Evolutionary conservation across 495 filamentous ascomycete species (phyloP).

Genomic region (Neurospora sp.): DNA sequence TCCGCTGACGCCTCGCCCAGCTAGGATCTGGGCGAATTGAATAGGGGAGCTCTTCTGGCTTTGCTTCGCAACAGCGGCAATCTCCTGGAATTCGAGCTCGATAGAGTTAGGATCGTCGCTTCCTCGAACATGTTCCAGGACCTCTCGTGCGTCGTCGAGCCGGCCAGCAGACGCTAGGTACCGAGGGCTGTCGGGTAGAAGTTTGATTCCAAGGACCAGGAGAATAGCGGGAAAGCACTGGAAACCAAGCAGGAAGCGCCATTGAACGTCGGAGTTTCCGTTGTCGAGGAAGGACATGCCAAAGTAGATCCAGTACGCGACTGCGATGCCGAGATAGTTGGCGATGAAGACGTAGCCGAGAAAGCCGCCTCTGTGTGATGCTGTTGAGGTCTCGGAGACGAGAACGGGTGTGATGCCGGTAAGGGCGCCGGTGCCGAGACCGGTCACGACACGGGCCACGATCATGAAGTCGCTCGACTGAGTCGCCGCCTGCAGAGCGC

Average conservation of each 20-base stretch:
- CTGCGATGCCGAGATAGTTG: conserved; percentile 47
- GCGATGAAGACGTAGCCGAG: conserved; percentile 46
- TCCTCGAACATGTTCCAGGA: not conserved
- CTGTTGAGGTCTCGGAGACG: conserved; percentile 38
- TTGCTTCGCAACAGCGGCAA: not conserved
- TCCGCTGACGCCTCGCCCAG: not conserved
- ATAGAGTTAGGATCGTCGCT: not conserved
- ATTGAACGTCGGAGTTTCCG: conserved; percentile 36
- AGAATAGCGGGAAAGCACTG: conserved; percentile 45
- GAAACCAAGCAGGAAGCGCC: conserved; percentile 43
- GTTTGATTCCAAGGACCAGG: conserved; percentile 33
- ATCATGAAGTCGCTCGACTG: conserved; percentile 45
- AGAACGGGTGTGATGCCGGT: conserved; percentile 26
- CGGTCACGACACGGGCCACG: conserved; percentile 44
- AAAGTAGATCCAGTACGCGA: conserved; percentile 56
- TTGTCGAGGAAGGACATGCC: conserved; percentile 42
- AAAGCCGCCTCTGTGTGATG: conserved; percentile 36
- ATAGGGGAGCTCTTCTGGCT: not conserved
- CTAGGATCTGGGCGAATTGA: not conserved
- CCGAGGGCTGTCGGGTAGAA: conserved; percentile 40
- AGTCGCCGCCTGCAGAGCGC: conserved; percentile 41
- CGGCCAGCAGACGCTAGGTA: conserved; percentile 9
- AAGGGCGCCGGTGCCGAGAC: conserved; percentile 41
- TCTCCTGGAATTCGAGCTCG: not conserved
- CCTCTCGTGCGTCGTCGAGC: not conserved